Conservation (phyloP, 1,284 basidiomycete species). For the Peniophora sp. region DNA sequence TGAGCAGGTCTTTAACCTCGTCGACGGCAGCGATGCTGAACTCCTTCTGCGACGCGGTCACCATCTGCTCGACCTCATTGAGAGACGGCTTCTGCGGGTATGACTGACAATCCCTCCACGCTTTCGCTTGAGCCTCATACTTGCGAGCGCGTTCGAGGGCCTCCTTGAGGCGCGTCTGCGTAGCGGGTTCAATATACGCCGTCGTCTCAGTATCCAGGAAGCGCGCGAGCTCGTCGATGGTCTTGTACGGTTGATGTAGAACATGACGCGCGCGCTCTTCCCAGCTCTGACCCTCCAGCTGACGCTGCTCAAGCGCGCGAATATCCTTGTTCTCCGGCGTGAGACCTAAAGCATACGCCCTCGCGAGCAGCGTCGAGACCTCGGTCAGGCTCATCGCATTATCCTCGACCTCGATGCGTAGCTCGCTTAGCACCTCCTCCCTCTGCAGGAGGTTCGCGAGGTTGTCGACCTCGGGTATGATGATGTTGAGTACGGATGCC, state of each 20-base stretch:
- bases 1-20: conserved; percentile 23
- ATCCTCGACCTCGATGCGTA: conserved; percentile 59
- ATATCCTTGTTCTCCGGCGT: conserved; percentile 52
- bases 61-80: conserved; percentile 14
- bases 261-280: conserved; percentile 56
- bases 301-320: conserved; percentile 46
- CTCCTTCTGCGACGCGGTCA: conserved; percentile 42
- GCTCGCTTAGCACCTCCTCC: conserved; percentile 59
- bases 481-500: conserved; percentile 66
- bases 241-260: conserved; percentile 58
- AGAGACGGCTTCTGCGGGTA: conserved; percentile 55
- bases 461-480: conserved; percentile 64
- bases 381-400: conserved; percentile 23
- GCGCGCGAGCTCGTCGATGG: conserved; percentile 64
- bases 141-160: background rate
- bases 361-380: background rate
- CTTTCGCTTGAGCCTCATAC: conserved; percentile 59
- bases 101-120: conserved; percentile 53
- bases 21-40: conserved; percentile 58
- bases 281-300: conserved; percentile 61
- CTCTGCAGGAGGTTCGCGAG: conserved; percentile 72
- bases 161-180: conserved; percentile 29
- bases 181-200: conserved; percentile 55
- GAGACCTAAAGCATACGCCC: conserved; percentile 59
- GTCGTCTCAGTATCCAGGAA: conserved; percentile 50